Base-by-base conservation (phyloP, 2,329 filamentous ascomycete species). In the Aureobasidium vineae region DNA sequence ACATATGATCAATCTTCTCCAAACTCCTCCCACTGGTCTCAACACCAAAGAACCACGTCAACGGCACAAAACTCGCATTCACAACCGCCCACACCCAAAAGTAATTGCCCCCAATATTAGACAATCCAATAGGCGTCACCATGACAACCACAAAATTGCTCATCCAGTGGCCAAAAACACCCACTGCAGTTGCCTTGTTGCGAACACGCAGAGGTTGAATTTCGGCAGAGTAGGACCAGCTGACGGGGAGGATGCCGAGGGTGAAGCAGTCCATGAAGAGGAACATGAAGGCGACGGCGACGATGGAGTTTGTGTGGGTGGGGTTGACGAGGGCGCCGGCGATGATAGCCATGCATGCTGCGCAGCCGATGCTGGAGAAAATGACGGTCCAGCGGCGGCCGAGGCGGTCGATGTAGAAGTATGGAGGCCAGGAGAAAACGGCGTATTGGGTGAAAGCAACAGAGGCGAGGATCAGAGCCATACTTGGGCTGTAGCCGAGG, bases 221-320 rank as follows among this genome's bases (percentile, higher is more conserved):
- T 63, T 83, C 81, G 0, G 81, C 79, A 0, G 79, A 79, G 70
- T 82, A 83, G 15, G 76, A 69, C 72, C 70, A 70, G 60, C 68
- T 72, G 45, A 75, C 38, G 78, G 79, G 79, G 74, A 80, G 7
- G 36, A 83, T 80, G 13, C 78, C 81, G 59, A 84, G 83, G 72
- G 82, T 82, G 43, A 83, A 79, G 71, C 82, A 83, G 72, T 83
- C 83, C n/a, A 84, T 70, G 71, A 83, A 84, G 70, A 84, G 79
- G 69, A 83, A 83, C 68, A 74, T 78, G 68, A 78, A 74, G 4
- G 75, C 76, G 8, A 77, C 75, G 10, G 73, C 73, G n/a, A 56
- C 53, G 33, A 56, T 56, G 11, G 53, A 56, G 11, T 56, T 56
- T n/a, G 53, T 56, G 36, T 56, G 53, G 21, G 53, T 56, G 3